Conservation (phyloP, 176 grass and related monocot genomes). For the Aegilops sharonensis region DNA sequence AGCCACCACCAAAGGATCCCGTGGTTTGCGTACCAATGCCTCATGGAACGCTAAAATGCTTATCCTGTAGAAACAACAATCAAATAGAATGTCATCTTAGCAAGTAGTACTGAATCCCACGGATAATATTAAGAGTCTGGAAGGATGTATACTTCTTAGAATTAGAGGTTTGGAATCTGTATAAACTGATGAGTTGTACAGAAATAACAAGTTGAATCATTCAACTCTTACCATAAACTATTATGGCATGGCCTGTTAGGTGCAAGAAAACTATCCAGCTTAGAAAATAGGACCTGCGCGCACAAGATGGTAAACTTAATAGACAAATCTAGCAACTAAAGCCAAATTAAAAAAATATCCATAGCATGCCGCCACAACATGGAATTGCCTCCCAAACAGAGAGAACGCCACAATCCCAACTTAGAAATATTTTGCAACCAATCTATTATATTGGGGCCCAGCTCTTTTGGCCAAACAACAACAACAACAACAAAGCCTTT, state of each 20-base stretch:
- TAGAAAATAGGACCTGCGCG: conserved; percentile 72
- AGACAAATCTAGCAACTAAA: conserved; percentile 22
- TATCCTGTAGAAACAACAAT: conserved; percentile 49
- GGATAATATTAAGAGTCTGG: background rate
- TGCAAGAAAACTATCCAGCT: conserved; percentile 88
- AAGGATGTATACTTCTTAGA: background rate
- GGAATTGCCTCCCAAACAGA: background rate
- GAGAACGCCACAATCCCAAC: background rate
- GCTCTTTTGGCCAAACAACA: too few relatives aligned
- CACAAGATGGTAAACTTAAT: conserved; percentile 9
- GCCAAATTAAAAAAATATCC: conserved; percentile 18
- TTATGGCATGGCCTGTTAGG: conserved; percentile 80
- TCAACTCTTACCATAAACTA: conserved; percentile 78
- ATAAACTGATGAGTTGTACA: background rate
- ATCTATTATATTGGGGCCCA: background rate
- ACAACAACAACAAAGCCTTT: too few relatives aligned
- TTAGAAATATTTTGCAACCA: background rate
- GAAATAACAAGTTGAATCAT: conserved; percentile 17
- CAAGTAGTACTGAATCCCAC: background rate
- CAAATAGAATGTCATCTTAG: background rate
- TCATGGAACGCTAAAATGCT: conserved; percentile 90
- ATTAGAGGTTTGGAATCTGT: background rate
- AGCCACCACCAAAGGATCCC: conserved; percentile 76
- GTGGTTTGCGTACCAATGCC: conserved; percentile 57
- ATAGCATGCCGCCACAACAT: conserved; percentile 28